Evolutionary conservation across 805 yeast species (phyloP).

Genomic region (Teunomyces kruisii): DNA sequence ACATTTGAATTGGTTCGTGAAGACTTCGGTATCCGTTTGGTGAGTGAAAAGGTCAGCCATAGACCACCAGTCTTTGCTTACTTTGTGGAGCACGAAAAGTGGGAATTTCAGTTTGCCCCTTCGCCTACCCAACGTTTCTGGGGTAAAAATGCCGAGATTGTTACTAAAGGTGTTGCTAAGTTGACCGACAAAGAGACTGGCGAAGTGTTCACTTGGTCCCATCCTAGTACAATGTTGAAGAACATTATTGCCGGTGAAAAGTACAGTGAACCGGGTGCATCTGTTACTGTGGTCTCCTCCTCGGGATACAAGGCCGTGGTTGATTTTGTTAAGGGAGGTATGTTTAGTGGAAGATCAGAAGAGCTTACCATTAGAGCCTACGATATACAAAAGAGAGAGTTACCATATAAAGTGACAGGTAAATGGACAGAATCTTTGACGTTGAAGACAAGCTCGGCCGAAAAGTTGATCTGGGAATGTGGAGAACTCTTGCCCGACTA

Average conservation of each 20-base stretch:
- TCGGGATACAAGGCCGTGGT: slow-evolving; percentile 69
- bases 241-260: slow-evolving; percentile 94
- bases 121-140: slow-evolving; percentile 86
- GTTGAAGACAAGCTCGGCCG: slow-evolving; percentile 42
- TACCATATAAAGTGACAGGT: slow-evolving; percentile 55
- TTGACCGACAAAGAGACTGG: slow-evolving; percentile 59
- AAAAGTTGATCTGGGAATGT: slow-evolving; percentile 63
- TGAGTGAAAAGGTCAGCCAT: slow-evolving; percentile 86
- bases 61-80: slow-evolving; percentile 85
- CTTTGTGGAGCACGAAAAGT: slow-evolving; percentile 66
- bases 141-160: slow-evolving; percentile 89
- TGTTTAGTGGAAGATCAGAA: slow-evolving; percentile 84
- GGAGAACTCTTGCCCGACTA: slow-evolving; percentile 62
- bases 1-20: slow-evolving; percentile 88
- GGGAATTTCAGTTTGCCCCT: slow-evolving; percentile 68
- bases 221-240: slow-evolving; percentile 79
- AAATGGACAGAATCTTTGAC: slow-evolving; percentile 78
- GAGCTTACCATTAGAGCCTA: slow-evolving; percentile 48
- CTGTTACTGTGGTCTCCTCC: slow-evolving; percentile 64
- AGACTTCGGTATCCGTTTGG: slow-evolving; percentile 68
- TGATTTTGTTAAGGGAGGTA: slow-evolving; percentile 76
- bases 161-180: slow-evolving; percentile 67
- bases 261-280: slow-evolving; percentile 81
- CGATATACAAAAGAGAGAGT: slow-evolving; percentile 33
- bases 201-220: slow-evolving; percentile 76